phyloP scores from a whole-genome alignment of 1,139 yeast genomes.

The Kodamaea alishanica region DNA sequence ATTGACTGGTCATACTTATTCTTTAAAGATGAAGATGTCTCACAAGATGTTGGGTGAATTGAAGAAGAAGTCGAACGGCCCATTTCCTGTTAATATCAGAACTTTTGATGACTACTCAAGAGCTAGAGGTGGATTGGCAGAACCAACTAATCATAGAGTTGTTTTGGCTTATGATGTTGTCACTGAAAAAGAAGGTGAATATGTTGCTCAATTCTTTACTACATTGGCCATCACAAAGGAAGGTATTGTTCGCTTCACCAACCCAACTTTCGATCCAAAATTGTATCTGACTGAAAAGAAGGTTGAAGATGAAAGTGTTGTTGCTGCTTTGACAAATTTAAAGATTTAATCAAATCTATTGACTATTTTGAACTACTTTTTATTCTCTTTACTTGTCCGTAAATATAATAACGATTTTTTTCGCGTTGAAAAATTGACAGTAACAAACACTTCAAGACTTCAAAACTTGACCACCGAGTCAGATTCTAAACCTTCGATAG shows the following conservation, averaged over 20 bases:
- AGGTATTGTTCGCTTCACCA: slow-evolving; percentile 66
- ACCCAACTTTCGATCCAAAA: slow-evolving; percentile 50
- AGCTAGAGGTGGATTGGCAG: slow-evolving; percentile 73
- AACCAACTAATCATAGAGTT: slow-evolving; percentile 67
- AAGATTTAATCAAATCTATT: too few relatives aligned
- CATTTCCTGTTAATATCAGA: slow-evolving; percentile 70
- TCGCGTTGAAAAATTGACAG: too few relatives aligned
- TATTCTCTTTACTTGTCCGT: too few relatives aligned
- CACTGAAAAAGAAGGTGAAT: slow-evolving; percentile 66
- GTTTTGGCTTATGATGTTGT: slow-evolving; percentile 67
- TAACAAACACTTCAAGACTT: too few relatives aligned
- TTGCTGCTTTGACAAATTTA: slow-evolving; percentile 1
- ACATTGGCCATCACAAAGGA: slow-evolving; percentile 74
- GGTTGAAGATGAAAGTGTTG: slow-evolving; percentile 43
- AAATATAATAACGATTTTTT: too few relatives aligned
- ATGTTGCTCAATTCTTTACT: slow-evolving; percentile 70
- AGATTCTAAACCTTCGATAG: too few relatives aligned
- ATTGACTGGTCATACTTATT: slow-evolving; percentile 65
- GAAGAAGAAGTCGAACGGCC: slow-evolving; percentile 54
- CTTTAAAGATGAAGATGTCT: slow-evolving; percentile 70
- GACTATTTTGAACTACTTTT: too few relatives aligned
- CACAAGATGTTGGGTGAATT: slow-evolving; percentile 66
- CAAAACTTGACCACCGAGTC: too few relatives aligned
- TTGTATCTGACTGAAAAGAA: slow-evolving; percentile 57
- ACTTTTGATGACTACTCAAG: slow-evolving; percentile 66